Evolutionary conservation across 208 protist species (phyloP).

Genomic region (Leishmania mexicana): DNA sequence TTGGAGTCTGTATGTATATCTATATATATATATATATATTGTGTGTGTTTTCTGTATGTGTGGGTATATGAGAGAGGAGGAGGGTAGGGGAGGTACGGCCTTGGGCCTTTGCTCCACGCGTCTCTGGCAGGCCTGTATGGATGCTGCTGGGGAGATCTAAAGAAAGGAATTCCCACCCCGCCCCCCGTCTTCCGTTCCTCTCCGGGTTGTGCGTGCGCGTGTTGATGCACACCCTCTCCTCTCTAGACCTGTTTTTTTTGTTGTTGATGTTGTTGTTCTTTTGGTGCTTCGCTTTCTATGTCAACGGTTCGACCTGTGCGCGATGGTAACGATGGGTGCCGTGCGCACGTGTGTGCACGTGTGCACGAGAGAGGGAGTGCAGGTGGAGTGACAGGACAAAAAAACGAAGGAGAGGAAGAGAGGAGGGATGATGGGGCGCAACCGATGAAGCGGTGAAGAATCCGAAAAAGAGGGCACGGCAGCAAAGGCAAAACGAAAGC

Average conservation of each 20-base stretch:
- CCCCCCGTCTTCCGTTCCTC: neutral
- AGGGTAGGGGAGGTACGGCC: neutral
- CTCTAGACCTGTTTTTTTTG: neutral
- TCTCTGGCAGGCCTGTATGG: neutral
- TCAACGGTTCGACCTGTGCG: neutral
- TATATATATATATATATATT: too few species aligned
- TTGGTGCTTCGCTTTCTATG: neutral
- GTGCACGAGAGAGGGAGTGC: too few species aligned
- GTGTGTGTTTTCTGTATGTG: too few species aligned
- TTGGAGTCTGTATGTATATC: neutral
- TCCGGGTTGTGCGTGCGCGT: neutral
- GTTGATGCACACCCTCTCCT: neutral
- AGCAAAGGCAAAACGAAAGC: too few species aligned
- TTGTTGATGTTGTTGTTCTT: too few species aligned
- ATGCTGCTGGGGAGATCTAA: neutral
- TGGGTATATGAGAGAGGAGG: neutral
- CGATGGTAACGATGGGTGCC: neutral
- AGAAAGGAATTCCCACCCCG: neutral
- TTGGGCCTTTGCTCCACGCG: neutral
- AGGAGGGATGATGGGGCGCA: too few species aligned
- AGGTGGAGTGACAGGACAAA: too few species aligned
- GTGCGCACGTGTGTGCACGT: neutral
- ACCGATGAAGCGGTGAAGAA: too few species aligned
- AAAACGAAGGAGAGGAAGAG: too few species aligned
- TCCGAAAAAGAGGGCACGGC: too few species aligned